These are phyloP conservation scores for Begonia fuchsioides DNA, from an alignment of 306 rosid genomes.

Conservation along the genomic window DNA sequence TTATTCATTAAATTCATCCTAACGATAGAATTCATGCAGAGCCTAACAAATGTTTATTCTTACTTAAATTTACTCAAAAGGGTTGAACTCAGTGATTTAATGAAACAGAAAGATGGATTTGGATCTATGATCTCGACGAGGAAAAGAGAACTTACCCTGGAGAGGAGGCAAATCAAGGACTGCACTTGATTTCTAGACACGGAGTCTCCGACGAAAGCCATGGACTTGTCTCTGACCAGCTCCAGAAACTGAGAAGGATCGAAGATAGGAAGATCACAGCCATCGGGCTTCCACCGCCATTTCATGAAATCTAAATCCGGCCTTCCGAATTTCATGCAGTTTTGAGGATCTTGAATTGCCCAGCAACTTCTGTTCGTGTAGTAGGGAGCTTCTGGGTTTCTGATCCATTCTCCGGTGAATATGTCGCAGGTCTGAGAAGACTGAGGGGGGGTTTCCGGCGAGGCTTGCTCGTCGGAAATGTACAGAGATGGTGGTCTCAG, in stretches of 20 bases:
- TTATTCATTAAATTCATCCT: too few relatives aligned
- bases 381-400: slow-evolving; percentile 29
- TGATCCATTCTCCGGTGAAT: slow-evolving; percentile 65
- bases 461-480: slow-evolving; percentile 13
- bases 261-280: slow-evolving; percentile 58
- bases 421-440: slow-evolving; percentile 33
- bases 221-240: slow-evolving; percentile 51
- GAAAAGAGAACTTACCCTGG: slow-evolving; percentile 14
- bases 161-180: slow-evolving; percentile 68
- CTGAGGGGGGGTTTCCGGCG: slow-evolving; percentile 2
- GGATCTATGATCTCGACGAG: too few relatives aligned
- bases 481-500: slow-evolving; percentile 9
- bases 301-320: slow-evolving; percentile 47
- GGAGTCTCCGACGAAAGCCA: slow-evolving; percentile 84
- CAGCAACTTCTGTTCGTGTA: slow-evolving; percentile 53
- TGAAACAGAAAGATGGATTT: too few relatives aligned
- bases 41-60: too few relatives aligned
- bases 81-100: too few relatives aligned
- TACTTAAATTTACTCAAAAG: too few relatives aligned
- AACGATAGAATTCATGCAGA: too few relatives aligned
- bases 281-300: slow-evolving; percentile 91
- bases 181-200: slow-evolving; percentile 77
- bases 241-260: slow-evolving; percentile 56
- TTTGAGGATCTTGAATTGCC: slow-evolving; percentile 48
- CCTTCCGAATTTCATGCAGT: slow-evolving; percentile 76